phyloP scores from a whole-genome alignment of 2,329 filamentous ascomycete genomes.

The Beauveria asiatica region DNA sequence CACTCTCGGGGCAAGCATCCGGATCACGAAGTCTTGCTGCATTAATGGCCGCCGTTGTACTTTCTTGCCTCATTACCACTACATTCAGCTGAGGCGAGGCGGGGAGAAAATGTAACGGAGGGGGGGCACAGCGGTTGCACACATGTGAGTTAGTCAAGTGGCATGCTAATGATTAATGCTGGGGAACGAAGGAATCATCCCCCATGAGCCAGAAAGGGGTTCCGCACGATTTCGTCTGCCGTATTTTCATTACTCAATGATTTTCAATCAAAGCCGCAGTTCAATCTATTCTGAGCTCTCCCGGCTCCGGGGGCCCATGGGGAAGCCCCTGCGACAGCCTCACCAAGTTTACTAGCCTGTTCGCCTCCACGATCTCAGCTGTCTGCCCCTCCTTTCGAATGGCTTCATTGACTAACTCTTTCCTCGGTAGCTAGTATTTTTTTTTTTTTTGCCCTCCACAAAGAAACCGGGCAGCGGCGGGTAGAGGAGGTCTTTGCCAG shows the following conservation, averaged over 20 bases:
- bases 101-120: background rate
- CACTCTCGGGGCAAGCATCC: no score
- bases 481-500: conserved; percentile 5
- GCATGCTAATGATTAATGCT: background rate
- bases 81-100: background rate
- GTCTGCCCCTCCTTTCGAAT: background rate
- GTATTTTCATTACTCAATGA: conserved; percentile 6
- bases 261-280: background rate
- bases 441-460: background rate
- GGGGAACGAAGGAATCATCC: background rate
- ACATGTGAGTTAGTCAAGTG: background rate
- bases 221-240: background rate
- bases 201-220: background rate
- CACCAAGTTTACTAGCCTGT: background rate
- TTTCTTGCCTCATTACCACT: background rate
- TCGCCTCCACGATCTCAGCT: background rate
- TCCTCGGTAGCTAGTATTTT: background rate
- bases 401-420: background rate
- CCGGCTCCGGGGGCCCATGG: background rate
- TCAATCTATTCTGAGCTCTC: background rate
- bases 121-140: background rate
- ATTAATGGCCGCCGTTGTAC: no score
- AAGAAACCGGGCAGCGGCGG: background rate
- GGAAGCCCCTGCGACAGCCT: background rate
- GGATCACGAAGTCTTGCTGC: no score